phyloP scores from a whole-genome alignment of 768 basidiomycete species.

The Psilocybe azurescens region DNA sequence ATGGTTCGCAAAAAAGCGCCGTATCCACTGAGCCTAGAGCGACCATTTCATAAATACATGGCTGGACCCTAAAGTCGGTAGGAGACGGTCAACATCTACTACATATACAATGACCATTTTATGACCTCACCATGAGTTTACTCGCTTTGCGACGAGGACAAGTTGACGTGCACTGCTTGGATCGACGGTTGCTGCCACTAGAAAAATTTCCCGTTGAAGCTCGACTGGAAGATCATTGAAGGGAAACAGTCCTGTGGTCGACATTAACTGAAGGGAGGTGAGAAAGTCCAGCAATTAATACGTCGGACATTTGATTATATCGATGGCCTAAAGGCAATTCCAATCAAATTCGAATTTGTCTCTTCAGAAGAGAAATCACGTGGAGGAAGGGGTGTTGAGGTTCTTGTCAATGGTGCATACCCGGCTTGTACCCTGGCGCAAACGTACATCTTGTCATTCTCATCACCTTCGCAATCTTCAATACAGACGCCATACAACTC shows the following conservation, averaged over 20 bases:
- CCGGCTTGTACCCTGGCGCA: constrained; percentile 4
- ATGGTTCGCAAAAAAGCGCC: constrained; percentile 39
- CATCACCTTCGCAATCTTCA: constrained; percentile 18
- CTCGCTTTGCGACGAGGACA: constrained; percentile 39
- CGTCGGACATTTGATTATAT: constrained; percentile 29
- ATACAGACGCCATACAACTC: constrained; percentile 1
- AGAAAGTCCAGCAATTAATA: constrained; percentile 26
- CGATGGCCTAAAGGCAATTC: constrained; percentile 29
- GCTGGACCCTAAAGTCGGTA: constrained; percentile 37
- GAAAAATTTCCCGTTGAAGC: constrained; percentile 45
- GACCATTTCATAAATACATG: constrained; percentile 43
- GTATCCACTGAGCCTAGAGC: constrained; percentile 37
- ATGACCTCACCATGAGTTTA: constrained; percentile 37
- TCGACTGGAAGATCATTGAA: constrained; percentile 42
- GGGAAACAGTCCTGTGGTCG: constrained; percentile 25
- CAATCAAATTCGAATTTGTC: constrained; percentile 30
- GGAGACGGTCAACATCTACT: constrained; percentile 2
- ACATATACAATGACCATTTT: constrained; percentile 5
- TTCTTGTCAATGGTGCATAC: constrained; percentile 3
- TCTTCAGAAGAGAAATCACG: constrained; percentile 34
- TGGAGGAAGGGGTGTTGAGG: constrained; percentile 25
- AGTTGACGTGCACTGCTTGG: constrained; percentile 32
- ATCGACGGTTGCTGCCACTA: constrained; percentile 34
- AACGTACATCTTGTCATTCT: constrained; percentile 23
- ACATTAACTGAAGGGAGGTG: constrained; percentile 24